Percentiles rank a stretch among this genome's conserved stretches.
phyloP scores from a whole-genome alignment of 352 stramenopile genomes.

The Globisporangium mamillatum region DNA sequence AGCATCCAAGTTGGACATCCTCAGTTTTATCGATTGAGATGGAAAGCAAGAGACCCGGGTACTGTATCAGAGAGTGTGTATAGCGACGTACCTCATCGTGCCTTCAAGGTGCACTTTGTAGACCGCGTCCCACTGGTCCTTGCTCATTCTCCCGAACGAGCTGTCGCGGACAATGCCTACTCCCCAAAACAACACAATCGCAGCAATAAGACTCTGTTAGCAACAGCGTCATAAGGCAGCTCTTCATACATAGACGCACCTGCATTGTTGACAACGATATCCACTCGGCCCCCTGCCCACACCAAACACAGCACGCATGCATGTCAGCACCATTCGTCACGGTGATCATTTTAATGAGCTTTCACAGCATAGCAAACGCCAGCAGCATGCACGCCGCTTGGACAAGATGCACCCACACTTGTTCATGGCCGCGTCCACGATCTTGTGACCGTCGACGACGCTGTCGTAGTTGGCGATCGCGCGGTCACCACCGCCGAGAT shows the following conservation, averaged over 20 bases:
- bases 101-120: conserved; percentile 83
- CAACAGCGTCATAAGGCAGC: background rate
- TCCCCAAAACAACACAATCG: background rate
- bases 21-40: too few relatives aligned
- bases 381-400: background rate
- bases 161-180: conserved; percentile 85
- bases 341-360: background rate
- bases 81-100: conserved; percentile 51
- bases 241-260: conserved; percentile 33
- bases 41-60: background rate
- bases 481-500: conserved; percentile 44
- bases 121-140: conserved; percentile 82
- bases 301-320: background rate
- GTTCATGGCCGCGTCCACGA: conserved; percentile 82
- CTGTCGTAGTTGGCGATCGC: conserved; percentile 76
- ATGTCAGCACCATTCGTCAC: background rate
- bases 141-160: conserved; percentile 83
- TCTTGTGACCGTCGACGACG: conserved; percentile 63
- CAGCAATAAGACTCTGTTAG: background rate
- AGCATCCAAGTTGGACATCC: background rate
- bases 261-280: conserved; percentile 94
- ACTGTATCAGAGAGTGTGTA: background rate
- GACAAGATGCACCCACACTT: conserved; percentile 46
- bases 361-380: background rate
- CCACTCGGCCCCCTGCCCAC: conserved; percentile 68